Evolutionary conservation across 73 alveolate genomes (phyloP).

Genomic region (Symbiodinium natans): DNA sequence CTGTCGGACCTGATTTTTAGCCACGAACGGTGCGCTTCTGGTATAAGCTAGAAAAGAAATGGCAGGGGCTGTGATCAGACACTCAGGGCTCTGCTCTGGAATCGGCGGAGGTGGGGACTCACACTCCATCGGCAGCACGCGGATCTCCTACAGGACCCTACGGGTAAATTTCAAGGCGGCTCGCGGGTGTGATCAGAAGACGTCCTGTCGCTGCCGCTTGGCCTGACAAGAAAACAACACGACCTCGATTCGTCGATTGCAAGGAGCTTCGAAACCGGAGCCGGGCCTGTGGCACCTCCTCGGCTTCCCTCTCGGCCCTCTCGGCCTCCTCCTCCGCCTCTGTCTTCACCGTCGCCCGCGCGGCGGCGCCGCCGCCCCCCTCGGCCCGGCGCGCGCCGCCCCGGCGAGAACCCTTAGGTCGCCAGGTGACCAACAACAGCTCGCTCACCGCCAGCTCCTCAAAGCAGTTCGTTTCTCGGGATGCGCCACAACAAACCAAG

Average conservation of each 20-base stretch:
- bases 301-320: neutral
- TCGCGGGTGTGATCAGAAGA: no score
- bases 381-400: constrained; percentile 58
- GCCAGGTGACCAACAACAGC: constrained; percentile 40
- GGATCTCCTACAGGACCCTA: neutral
- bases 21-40: no score
- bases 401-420: constrained; percentile 76
- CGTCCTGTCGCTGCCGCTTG: neutral
- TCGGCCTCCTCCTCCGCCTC: constrained; percentile 37
- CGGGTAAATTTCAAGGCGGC: no score
- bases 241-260: no score
- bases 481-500: neutral
- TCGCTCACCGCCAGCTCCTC: neutral
- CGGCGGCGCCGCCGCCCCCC: constrained; percentile 92
- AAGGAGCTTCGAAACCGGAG: no score
- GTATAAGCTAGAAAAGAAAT: no score
- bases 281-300: no score
- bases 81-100: neutral
- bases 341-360: constrained; percentile 45
- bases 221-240: neutral
- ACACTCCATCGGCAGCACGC: neutral
- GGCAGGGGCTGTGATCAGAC: no score
- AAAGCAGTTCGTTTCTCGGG: neutral
- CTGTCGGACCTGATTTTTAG: neutral
- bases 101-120: neutral